Base-by-base conservation (phyloP, 2,329 filamentous ascomycete genomes). In the Thelonectria discophora region DNA sequence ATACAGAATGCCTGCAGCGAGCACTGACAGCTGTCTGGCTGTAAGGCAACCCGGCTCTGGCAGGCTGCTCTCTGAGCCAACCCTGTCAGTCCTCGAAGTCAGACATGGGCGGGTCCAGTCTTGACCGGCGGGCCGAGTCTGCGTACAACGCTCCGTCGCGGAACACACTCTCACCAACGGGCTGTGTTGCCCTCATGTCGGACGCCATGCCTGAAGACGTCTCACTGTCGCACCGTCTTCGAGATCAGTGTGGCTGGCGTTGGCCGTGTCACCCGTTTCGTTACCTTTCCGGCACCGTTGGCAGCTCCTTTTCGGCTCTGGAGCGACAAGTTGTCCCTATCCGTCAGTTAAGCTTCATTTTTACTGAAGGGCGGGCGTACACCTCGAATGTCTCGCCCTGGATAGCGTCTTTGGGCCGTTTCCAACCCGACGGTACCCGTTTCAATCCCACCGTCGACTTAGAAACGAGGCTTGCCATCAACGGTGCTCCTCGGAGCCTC, bases 121-220 rank as follows among this genome's bases (percentile, higher is more conserved):
- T 63, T 66, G 65, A 63, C 61, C 65, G 55, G 65, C 70, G 68
- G 70, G 66, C 70, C 70, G 70, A 72, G 70, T 71, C 70, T 68
- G 66, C 61, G 68, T 69, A 53, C 65, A 64, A 69, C 68, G 42
- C 39, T 49, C 58, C 34, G 21, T 55, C 59, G 57, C 60, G 53
- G 37, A 53, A 62, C 48, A 46, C 59, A 63, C 57, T 53, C 49
- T 64, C 58, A 64, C 57, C 54, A 58, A 59, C 46, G 43, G 27
- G 34, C 30, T 65, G 65, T 71, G 62, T 55, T 48, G 61, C 69
- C 56, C 30, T 55, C 56, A 43, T 50, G 58, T 63, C 52, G 59
- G 62, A 53, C 58, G 58, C 58, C 27, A 65, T 61, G 54, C 57
- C 59, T 47, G 63, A 30, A 47, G 61, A 64, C 27, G 65, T 63